A percentile compares a stretch with the other conserved stretches of the same genome.
These are phyloP conservation scores for Silene coronaria DNA, from an alignment of 179 eudicot species.

Conservation along the genomic window DNA sequence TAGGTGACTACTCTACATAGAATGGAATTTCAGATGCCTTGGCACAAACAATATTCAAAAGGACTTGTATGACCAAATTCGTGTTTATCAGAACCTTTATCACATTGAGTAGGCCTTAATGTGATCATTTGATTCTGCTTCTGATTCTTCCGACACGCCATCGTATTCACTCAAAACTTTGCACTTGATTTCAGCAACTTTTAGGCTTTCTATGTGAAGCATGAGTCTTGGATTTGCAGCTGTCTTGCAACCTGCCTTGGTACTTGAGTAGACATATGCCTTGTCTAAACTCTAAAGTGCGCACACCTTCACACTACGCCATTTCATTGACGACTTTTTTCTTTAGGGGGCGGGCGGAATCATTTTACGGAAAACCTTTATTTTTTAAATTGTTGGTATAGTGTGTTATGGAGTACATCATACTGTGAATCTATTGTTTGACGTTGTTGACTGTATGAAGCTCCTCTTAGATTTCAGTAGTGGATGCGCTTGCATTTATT, in stretches of 20 bases:
- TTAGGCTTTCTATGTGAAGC: background rate
- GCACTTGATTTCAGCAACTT: background rate
- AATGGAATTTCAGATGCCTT: background rate
- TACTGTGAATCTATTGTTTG: background rate
- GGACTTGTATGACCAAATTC: too few relatives aligned
- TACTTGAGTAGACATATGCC: too few relatives aligned
- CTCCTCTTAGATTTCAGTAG: background rate
- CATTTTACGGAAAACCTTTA: background rate
- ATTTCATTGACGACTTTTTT: background rate
- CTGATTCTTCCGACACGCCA: background rate
- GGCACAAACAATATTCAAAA: background rate
- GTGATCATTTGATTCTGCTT: background rate
- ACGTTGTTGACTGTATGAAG: background rate
- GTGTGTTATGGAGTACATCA: background rate
- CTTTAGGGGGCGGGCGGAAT: background rate
- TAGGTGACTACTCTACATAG: slow-evolving; percentile 1
- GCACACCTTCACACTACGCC: background rate
- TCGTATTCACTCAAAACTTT: background rate
- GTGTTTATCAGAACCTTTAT: background rate
- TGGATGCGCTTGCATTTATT: background rate
- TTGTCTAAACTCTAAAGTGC: too few relatives aligned
- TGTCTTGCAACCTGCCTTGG: too few relatives aligned
- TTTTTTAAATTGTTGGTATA: background rate
- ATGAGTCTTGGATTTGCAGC: background rate
- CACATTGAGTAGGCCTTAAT: background rate